These are phyloP conservation scores for Cryptosporidium felis DNA, from an alignment of 169 alveolate genomes.

Conservation along the genomic window DNA sequence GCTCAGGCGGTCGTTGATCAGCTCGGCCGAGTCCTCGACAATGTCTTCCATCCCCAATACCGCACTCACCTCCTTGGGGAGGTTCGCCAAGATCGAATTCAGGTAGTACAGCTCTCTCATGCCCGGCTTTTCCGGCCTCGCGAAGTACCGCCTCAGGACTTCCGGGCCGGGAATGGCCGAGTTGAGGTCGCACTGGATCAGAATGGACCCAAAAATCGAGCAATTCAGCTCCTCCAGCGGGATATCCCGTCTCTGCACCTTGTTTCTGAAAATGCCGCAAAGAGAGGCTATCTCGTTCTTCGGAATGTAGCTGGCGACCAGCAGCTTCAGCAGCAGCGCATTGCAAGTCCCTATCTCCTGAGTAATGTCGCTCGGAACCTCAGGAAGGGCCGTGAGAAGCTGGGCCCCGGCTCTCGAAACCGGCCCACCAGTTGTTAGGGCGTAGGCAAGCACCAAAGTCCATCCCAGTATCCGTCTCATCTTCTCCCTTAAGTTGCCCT, in stretches of 20 bases:
- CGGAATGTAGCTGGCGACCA: neutral
- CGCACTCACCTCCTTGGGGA: conserved; percentile 9
- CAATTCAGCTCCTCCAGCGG: conserved; percentile 28
- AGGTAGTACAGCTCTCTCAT: conserved; percentile 24
- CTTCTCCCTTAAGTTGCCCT: too few species aligned
- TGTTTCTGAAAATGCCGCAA: conserved; percentile 28
- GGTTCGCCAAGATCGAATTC: conserved; percentile 1
- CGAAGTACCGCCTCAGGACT: conserved; percentile 19
- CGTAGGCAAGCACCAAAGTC: too few species aligned
- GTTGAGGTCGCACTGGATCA: conserved; percentile 44
- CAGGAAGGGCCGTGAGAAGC: neutral
- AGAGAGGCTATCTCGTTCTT: neutral
- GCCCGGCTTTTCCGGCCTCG: conserved; percentile 6
- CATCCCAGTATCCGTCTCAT: too few species aligned
- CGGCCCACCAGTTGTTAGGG: too few species aligned
- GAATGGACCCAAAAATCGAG: conserved; percentile 32
- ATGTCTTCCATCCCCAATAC: conserved; percentile 54
- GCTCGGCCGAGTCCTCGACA: conserved; percentile 32
- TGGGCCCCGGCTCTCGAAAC: neutral
- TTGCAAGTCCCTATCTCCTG: conserved; percentile 42
- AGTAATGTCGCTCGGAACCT: neutral
- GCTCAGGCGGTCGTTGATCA: conserved; percentile 31
- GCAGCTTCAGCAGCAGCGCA: conserved; percentile 20
- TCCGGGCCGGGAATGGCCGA: neutral
- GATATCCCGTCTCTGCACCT: conserved; percentile 18